A percentile compares a stretch with the other conserved stretches of the same genome.
Evolutionary conservation across 2,329 filamentous ascomycete genomes (phyloP).

Genomic region (Penicillium polonicum): DNA sequence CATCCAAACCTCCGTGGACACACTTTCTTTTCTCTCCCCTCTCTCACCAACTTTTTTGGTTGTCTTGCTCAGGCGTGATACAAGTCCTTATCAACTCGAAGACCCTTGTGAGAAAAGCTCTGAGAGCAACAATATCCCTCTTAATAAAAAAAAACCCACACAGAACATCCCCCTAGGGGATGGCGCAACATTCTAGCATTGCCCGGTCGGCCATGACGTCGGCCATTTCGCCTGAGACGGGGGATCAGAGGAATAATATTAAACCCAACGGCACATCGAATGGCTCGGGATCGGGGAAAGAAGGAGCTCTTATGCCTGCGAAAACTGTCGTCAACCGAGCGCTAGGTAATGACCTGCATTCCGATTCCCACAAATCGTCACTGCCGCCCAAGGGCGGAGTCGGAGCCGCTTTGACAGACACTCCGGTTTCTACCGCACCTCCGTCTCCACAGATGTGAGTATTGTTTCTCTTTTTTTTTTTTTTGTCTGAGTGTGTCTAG

Average conservation of each 20-base stretch:
- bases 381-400: slow-evolving; percentile 47
- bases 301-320: slow-evolving; percentile 35
- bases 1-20: slow-evolving; percentile 19
- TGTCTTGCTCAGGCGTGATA: not conserved
- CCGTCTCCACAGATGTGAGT: slow-evolving; percentile 62
- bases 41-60: slow-evolving; percentile 8
- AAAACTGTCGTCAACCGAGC: slow-evolving; percentile 45
- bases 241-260: slow-evolving; percentile 24
- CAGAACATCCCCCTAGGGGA: slow-evolving; percentile 24
- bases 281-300: slow-evolving; percentile 30
- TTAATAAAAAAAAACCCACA: not conserved
- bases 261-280: slow-evolving; percentile 23
- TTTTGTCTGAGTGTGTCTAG: slow-evolving; percentile 12
- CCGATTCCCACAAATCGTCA: slow-evolving; percentile 38
- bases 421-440: slow-evolving; percentile 61
- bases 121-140: not conserved
- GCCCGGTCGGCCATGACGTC: slow-evolving; percentile 52
- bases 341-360: slow-evolving; percentile 43
- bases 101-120: slow-evolving; percentile 1
- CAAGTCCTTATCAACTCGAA: not conserved
- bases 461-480: slow-evolving; percentile 11
- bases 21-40: slow-evolving; percentile 16
- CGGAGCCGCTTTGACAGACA: slow-evolving; percentile 60
- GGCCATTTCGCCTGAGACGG: slow-evolving; percentile 26
- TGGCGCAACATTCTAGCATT: slow-evolving; percentile 50